Evolutionary conservation across 2,329 filamentous ascomycete species (phyloP).

Genomic region (Ascocoryne sarcoides): DNA sequence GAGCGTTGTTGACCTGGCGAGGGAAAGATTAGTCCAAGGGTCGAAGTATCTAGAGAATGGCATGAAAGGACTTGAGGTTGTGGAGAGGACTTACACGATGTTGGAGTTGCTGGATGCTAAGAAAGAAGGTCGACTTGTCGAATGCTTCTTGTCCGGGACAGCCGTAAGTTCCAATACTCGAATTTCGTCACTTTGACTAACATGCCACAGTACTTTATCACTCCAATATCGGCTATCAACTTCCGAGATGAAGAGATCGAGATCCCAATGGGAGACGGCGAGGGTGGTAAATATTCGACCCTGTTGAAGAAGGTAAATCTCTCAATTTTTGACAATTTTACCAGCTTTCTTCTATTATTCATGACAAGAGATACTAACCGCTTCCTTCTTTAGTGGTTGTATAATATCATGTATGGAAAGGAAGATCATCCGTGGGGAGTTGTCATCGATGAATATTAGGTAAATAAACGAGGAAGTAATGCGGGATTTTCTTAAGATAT

Average conservation of each 20-base stretch:
- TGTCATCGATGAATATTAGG: slow-evolving; percentile 47
- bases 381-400: slow-evolving; percentile 39
- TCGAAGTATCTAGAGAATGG: slow-evolving; percentile 20
- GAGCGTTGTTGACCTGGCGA: slow-evolving; percentile 66
- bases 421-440: slow-evolving; percentile 62
- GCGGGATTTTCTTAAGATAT: too few species aligned
- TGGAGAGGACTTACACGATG: slow-evolving; percentile 78
- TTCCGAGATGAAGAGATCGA: slow-evolving; percentile 55
- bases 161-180: slow-evolving; percentile 49
- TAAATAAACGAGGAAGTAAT: too few species aligned
- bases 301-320: slow-evolving; percentile 44
- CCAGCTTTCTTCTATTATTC: background rate
- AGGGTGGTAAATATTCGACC: slow-evolving; percentile 44
- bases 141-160: slow-evolving; percentile 80
- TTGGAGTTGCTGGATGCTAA: slow-evolving; percentile 64
- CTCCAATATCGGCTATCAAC: slow-evolving; percentile 58
- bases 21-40: slow-evolving; percentile 44
- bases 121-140: slow-evolving; percentile 66
- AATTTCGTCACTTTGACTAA: background rate
- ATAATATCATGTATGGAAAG: slow-evolving; percentile 67
- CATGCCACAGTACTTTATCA: slow-evolving; percentile 54
- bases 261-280: slow-evolving; percentile 49
- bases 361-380: too few species aligned
- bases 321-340: background rate
- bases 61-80: slow-evolving; percentile 52